These are phyloP conservation scores for Scedosporium boydii DNA, from an alignment of 2,329 filamentous ascomycete genomes.

Conservation along the genomic window DNA sequence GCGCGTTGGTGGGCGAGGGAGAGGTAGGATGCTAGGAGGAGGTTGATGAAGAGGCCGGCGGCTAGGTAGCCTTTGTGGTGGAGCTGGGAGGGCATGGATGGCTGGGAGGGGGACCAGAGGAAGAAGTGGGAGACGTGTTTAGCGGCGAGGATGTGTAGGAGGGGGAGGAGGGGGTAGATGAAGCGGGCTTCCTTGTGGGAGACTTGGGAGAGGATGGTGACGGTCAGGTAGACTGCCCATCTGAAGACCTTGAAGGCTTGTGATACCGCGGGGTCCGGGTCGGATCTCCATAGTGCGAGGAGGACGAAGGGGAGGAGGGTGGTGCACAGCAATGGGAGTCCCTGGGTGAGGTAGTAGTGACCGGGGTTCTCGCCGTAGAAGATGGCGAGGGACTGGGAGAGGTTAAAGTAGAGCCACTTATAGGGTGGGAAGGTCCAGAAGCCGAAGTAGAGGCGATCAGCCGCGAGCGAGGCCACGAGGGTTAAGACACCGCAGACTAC, in stretches of 20 bases:
- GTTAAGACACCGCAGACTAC: conserved; percentile 53
- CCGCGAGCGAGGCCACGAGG: conserved; percentile 52
- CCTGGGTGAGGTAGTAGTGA: conserved; percentile 91
- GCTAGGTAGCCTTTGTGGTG: conserved; percentile 49
- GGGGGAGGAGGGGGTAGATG: conserved; percentile 82
- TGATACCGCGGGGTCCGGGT: conserved; percentile 18
- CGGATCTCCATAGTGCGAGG: conserved; percentile 47
- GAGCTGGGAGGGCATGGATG: conserved; percentile 21
- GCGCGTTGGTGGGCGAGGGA: conserved; percentile 73
- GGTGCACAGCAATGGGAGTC: conserved; percentile 76
- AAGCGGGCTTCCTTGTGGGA: conserved; percentile 97
- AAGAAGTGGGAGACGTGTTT: conserved; percentile 59
- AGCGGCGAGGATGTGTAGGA: conserved; percentile 74
- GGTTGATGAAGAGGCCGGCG: conserved; percentile 53
- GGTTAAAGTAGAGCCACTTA: conserved; percentile 83
- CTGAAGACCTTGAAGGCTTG: conserved; percentile 33
- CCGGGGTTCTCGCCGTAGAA: conserved; percentile 88
- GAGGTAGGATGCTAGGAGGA: conserved; percentile 63
- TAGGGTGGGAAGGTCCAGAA: conserved; percentile 83
- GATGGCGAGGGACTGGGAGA: conserved; percentile 75
- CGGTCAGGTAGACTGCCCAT: conserved; percentile 48
- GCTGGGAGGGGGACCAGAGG: conserved; percentile 24
- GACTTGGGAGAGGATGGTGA: conserved; percentile 61
- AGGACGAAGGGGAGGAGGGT: conserved; percentile 71
- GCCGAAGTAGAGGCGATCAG: conserved; percentile 73